phyloP scores from a whole-genome alignment of 768 basidiomycete species.

The Exsudoporus frostii region DNA sequence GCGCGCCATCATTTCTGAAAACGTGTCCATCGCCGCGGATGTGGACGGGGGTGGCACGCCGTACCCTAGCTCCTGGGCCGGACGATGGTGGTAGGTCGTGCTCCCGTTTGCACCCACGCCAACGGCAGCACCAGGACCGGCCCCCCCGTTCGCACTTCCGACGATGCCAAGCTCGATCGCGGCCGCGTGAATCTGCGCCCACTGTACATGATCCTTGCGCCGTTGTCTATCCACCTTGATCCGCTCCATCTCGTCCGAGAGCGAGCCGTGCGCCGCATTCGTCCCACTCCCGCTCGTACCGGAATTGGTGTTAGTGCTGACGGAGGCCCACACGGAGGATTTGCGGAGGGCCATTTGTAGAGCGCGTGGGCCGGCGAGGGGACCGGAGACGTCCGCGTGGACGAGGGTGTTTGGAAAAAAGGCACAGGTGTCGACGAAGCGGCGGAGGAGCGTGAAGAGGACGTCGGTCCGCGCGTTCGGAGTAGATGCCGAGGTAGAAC shows the following conservation, averaged over 20 bases:
- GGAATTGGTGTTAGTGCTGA: not conserved
- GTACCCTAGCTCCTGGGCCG: constrained; percentile 39
- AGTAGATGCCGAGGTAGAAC: constrained; percentile 31
- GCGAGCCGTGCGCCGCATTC: constrained; percentile 27
- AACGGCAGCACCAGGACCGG: not conserved
- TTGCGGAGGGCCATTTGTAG: constrained; percentile 59
- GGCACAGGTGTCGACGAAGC: constrained; percentile 49
- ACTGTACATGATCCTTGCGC: constrained; percentile 61
- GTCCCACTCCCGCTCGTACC: not conserved
- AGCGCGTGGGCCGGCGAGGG: constrained; percentile 53
- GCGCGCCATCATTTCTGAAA: constrained; percentile 59
- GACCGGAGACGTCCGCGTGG: constrained; percentile 55
- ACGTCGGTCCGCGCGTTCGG: constrained; percentile 5
- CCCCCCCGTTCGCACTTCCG: not conserved
- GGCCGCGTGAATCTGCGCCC: constrained; percentile 64
- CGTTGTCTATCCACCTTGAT: constrained; percentile 58
- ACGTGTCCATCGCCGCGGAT: constrained; percentile 34
- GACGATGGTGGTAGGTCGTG: constrained; percentile 31
- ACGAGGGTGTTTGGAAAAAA: constrained; percentile 47
- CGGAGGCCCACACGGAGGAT: constrained; percentile 51
- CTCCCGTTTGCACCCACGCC: constrained; percentile 11
- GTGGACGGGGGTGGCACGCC: constrained; percentile 18
- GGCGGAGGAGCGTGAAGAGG: constrained; percentile 34
- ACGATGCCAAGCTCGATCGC: constrained; percentile 59
- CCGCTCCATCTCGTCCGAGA: constrained; percentile 61